Conservation (phyloP, 495 filamentous ascomycete genomes). For the Melanomma pulvis-pyrius region DNA sequence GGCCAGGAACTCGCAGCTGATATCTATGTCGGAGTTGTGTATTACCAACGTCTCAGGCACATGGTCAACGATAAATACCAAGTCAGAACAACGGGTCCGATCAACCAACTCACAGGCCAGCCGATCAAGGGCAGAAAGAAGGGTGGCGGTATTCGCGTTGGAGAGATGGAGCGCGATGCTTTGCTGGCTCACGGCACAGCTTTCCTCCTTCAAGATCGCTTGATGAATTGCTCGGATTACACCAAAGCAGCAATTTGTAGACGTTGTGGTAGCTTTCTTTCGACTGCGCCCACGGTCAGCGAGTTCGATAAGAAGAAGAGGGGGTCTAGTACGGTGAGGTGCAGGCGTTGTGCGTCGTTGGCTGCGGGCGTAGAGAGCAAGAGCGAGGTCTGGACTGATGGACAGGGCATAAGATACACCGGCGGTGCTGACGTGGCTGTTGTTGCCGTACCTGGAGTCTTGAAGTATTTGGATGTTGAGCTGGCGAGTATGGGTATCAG, state of each 20-base stretch:
- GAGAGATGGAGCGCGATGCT: constrained; percentile 98
- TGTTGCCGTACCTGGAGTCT: constrained; percentile 87
- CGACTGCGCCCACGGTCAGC: constrained; percentile 75
- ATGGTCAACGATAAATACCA: constrained; percentile 99
- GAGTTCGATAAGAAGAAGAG: constrained; percentile 46
- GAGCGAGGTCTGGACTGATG: constrained; percentile 88
- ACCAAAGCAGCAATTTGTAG: constrained; percentile 85
- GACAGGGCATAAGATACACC: constrained; percentile 73
- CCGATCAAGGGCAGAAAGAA: constrained; percentile 94
- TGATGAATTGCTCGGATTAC: constrained; percentile 96
- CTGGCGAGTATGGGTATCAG: constrained; percentile 89
- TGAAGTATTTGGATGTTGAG: constrained; percentile 93
- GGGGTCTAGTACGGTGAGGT: constrained; percentile 73
- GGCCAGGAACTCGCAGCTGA: constrained; percentile 91
- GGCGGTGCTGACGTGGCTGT: constrained; percentile 89
- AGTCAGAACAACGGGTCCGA: constrained; percentile 91
- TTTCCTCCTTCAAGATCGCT: constrained; percentile 90
- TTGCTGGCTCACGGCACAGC: constrained; percentile 92
- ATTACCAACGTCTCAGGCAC: constrained; percentile 96
- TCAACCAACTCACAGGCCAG: constrained; percentile 86
- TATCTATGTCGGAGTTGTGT: constrained; percentile 94
- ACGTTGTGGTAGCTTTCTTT: constrained; percentile 83
- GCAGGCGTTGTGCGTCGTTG: constrained; percentile 75
- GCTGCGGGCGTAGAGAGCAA: constrained; percentile 57
- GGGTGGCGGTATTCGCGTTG: constrained; percentile 97